Conservation (phyloP, 257 asterid species). For the Paulownia fortunei region DNA sequence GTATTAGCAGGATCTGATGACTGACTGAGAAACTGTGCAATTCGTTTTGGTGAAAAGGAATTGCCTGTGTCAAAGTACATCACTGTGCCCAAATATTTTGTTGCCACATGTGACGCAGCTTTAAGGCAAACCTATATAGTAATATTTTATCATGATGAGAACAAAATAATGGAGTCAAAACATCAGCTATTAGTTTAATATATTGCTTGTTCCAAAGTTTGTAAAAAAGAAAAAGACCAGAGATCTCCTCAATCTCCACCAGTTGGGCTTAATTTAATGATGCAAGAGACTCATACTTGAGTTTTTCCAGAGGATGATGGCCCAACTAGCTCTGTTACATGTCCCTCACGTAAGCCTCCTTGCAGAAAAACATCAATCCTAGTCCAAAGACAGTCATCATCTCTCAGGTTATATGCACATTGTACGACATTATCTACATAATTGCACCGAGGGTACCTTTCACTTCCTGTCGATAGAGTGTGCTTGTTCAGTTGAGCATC, state of each 20-base stretch:
- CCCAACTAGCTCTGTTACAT: slow-evolving; percentile 86
- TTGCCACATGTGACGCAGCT: slow-evolving; percentile 69
- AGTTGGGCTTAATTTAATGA: slow-evolving; percentile 4
- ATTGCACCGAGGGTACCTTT: slow-evolving; percentile 49
- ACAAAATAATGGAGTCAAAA: slow-evolving; percentile 13
- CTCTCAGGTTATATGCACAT: slow-evolving; percentile 14
- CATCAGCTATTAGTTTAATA: not conserved
- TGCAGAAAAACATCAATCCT: slow-evolving; percentile 80
- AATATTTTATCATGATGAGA: slow-evolving; percentile 13
- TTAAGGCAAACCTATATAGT: slow-evolving; percentile 70
- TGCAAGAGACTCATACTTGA: slow-evolving; percentile 57
- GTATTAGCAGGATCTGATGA: slow-evolving; percentile 41
- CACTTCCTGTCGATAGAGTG: slow-evolving; percentile 66
- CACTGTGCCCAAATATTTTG: slow-evolving; percentile 53
- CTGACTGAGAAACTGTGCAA: slow-evolving; percentile 61
- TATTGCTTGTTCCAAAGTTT: not conserved
- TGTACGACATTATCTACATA: slow-evolving; percentile 13
- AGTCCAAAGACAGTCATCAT: slow-evolving; percentile 26
- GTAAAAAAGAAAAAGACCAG: slow-evolving; percentile 3
- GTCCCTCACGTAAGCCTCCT: slow-evolving; percentile 76
- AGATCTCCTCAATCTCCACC: not conserved
- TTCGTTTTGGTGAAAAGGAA: slow-evolving; percentile 80
- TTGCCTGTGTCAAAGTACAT: slow-evolving; percentile 83
- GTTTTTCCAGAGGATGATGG: slow-evolving; percentile 94
- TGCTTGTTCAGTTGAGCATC: slow-evolving; percentile 58